phyloP scores from a whole-genome alignment of 1,284 basidiomycete genomes.

The Rhodotorula sp. region DNA sequence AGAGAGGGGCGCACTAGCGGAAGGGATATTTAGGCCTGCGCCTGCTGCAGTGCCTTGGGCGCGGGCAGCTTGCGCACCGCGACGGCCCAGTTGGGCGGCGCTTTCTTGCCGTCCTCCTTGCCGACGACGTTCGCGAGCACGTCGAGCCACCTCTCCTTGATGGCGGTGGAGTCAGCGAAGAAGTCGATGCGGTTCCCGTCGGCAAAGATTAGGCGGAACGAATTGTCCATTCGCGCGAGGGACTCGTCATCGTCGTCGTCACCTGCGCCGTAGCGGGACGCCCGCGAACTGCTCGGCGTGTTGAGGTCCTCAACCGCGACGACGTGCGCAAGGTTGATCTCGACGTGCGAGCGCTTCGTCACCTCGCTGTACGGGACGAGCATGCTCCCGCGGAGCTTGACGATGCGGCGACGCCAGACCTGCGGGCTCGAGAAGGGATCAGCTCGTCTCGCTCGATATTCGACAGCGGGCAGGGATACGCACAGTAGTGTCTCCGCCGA shows the following conservation, averaged over 20 bases:
- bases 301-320: conserved; percentile 74
- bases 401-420: conserved; percentile 83
- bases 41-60: conserved; percentile 1
- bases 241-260: conserved; percentile 57
- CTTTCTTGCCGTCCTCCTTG: conserved; percentile 13
- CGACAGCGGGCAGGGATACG: conserved; percentile 48
- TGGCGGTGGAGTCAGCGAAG: conserved; percentile 86
- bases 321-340: conserved; percentile 87
- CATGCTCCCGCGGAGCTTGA: conserved; percentile 82
- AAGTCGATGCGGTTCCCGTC: conserved; percentile 80
- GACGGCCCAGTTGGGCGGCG: conserved; percentile 37
- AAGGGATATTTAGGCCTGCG: not conserved
- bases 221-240: conserved; percentile 69
- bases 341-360: conserved; percentile 84
- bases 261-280: conserved; percentile 12
- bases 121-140: conserved; percentile 13
- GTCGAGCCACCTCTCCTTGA: conserved; percentile 75
- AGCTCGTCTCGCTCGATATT: not conserved
- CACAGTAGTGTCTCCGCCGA: conserved; percentile 90
- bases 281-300: conserved; percentile 54
- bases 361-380: conserved; percentile 92
- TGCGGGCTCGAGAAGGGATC: conserved; percentile 48
- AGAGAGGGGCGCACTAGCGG: no score
- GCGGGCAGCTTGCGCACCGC: conserved; percentile 24
- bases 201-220: conserved; percentile 81